Base-by-base conservation (phyloP, 257 asterid genomes). In the Jasminum sambac region DNA sequence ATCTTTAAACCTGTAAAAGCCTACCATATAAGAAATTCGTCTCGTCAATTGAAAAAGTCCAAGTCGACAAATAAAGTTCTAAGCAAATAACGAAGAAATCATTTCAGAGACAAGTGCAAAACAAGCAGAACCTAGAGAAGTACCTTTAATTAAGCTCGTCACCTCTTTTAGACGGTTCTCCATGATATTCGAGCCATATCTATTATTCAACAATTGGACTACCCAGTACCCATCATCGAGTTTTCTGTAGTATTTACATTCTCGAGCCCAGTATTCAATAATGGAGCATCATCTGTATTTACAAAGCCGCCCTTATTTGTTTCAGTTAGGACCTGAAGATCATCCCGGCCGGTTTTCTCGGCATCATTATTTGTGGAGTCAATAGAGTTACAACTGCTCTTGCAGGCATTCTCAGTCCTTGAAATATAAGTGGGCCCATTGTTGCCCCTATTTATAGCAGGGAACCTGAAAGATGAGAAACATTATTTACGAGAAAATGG, bases 171-270 rank as follows among this genome's bases (percentile, higher is more conserved):
- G 66, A 72, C 25, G 81, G 59, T 78, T 81, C 84, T 80, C 87
- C 86, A 67, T 77, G 23, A 55, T 55, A 74, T 78, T 68, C 67
- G 68, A 57, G 73, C 82, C 87, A 73, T 67, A 81, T 77, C 77
- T 85, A 79, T 80, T 90, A 86, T 92, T 80, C 79, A 85, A 89
- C 80, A 68, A 71, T 75, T 82, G 72, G 64, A 69, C 78, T 66
- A 68, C 72, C n/a, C n/a, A n/a, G n/a, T n/a, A n/a, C n/a, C 79
- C 72, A 42, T 55, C 73, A 23, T 81, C 24, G 74, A 67, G 68
- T 75, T 43, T 21, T 74, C 80, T 68, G 79, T 82, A 76, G 79
- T 90, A 90, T 84, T 77, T 87, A 92, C 96, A 88, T 67, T 76
- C 74, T 71, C 85, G 36, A 74, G 79, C 74, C n/a, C 70, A 43